Evolutionary conservation across 805 yeast species (phyloP).

Genomic region (Candida khao-thaluensis): DNA sequence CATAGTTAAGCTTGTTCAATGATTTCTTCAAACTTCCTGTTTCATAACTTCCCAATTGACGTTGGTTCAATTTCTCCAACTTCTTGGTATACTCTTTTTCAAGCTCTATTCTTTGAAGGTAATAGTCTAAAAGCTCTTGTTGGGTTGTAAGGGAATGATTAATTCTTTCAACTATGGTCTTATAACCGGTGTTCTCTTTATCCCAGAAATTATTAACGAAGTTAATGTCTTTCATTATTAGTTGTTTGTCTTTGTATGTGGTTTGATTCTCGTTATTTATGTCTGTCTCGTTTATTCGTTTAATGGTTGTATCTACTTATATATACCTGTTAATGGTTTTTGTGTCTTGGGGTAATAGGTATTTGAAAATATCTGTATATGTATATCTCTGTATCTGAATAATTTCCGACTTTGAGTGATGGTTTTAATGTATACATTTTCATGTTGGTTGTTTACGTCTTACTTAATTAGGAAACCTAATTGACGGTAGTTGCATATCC

Average conservation of each 20-base stretch:
- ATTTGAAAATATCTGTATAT: too few relatives aligned
- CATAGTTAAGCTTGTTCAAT: slow-evolving; percentile 55
- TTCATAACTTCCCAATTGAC: slow-evolving; percentile 52
- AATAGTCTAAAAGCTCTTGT: slow-evolving; percentile 34
- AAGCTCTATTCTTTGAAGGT: slow-evolving; percentile 48
- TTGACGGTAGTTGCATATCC: neutral
- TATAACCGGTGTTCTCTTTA: slow-evolving; percentile 63
- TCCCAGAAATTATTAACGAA: slow-evolving; percentile 57
- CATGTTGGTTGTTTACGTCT: slow-evolving; percentile 15
- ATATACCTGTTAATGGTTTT: neutral
- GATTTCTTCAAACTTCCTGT: slow-evolving; percentile 59
- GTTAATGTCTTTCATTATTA: slow-evolving; percentile 18
- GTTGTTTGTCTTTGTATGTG: neutral
- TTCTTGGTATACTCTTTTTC: slow-evolving; percentile 72
- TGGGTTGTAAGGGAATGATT: slow-evolving; percentile 57
- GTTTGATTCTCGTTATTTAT: too few relatives aligned
- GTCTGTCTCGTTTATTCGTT: too few relatives aligned
- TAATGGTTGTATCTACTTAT: too few relatives aligned
- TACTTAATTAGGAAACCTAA: slow-evolving; percentile 16
- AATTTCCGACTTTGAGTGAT: too few relatives aligned
- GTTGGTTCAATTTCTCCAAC: slow-evolving; percentile 49
- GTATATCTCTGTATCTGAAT: too few relatives aligned
- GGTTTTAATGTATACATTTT: neutral
- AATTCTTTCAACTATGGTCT: slow-evolving; percentile 53
- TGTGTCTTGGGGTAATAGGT: too few relatives aligned